Conservation (phyloP, 352 stramenopile genomes). For the Phytophthora gonapodyides region DNA sequence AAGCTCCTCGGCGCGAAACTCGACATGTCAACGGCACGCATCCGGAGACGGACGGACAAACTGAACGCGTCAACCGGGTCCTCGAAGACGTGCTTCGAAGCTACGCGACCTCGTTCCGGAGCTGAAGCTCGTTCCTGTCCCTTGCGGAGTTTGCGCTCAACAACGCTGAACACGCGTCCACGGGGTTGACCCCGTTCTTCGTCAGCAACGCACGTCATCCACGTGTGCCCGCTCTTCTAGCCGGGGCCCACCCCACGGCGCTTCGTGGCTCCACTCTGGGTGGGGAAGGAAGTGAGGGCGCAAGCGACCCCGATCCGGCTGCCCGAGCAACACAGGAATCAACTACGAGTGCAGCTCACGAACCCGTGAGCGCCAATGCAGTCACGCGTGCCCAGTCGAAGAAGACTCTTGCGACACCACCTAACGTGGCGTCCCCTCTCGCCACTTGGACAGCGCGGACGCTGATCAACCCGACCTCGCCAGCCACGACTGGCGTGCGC, state of each 20-base stretch:
- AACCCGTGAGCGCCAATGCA: too few species aligned
- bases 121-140: constrained; percentile 22
- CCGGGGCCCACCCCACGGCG: constrained; percentile 5
- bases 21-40: constrained; percentile 14
- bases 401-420: too few species aligned
- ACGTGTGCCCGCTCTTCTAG: constrained; percentile 5
- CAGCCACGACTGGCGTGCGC: too few species aligned
- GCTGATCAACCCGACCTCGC: too few species aligned
- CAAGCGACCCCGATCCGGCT: too few species aligned
- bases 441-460: too few species aligned
- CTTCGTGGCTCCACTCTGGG: constrained; percentile 1
- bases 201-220: constrained; percentile 3
- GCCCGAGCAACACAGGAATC: too few species aligned
- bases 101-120: constrained; percentile 9
- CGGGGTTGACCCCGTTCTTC: constrained; percentile 20
- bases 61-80: constrained; percentile 31
- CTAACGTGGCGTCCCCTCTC: too few species aligned
- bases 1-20: constrained; percentile 9
- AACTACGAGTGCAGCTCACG: too few species aligned
- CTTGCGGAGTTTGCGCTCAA: constrained; percentile 30
- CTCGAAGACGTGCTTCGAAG: neutral
- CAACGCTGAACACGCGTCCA: constrained; percentile 23
- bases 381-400: too few species aligned
- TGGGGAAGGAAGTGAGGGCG: neutral
- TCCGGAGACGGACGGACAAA: constrained; percentile 34